Evolutionary conservation across 2,329 filamentous ascomycete species (phyloP).

Genomic region (Claviceps sorghi): DNA sequence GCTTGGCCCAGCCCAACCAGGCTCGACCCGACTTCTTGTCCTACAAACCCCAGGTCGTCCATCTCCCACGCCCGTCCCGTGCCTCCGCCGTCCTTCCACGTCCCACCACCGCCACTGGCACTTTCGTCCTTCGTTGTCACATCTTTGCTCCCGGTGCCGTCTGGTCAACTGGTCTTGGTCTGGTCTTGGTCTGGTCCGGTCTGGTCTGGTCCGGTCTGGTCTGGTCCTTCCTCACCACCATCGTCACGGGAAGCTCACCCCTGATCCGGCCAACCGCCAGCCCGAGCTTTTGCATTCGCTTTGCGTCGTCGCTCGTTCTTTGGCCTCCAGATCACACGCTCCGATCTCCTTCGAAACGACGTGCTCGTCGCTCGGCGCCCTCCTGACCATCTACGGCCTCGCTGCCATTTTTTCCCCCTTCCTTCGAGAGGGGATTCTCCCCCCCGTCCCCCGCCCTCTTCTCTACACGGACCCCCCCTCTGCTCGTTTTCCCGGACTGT

Average conservation of each 20-base stretch:
- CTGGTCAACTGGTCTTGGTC: background rate
- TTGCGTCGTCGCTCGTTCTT: slow-evolving; percentile 4
- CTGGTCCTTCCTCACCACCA: slow-evolving; percentile 5
- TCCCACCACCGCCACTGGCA: slow-evolving; percentile 10
- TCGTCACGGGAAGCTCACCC: slow-evolving; percentile 7
- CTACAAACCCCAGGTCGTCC: slow-evolving; percentile 13
- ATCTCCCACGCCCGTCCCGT: slow-evolving; percentile 11
- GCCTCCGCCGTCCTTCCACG: slow-evolving; percentile 14
- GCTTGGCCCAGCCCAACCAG: slow-evolving; percentile 8
- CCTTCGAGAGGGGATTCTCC: background rate
- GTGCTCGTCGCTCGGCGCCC: slow-evolving; percentile 9
- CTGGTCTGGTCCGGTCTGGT: background rate
- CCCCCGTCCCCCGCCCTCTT: background rate
- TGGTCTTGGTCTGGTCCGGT: background rate
- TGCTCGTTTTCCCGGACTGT: background rate
- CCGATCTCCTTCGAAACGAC: slow-evolving; percentile 2
- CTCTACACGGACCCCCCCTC: slow-evolving; percentile 4
- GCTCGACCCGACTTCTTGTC: slow-evolving; percentile 8
- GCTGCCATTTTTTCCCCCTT: slow-evolving; percentile 2
- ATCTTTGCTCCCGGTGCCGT: slow-evolving; percentile 1
- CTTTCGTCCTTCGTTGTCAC: slow-evolving; percentile 7
- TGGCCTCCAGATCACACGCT: slow-evolving; percentile 3
- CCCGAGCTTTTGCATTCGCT: slow-evolving; percentile 6
- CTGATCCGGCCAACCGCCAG: slow-evolving; percentile 7
- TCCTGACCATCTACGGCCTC: slow-evolving; percentile 9